Conservation (phyloP, 2,329 filamentous ascomycete genomes). For the Chalara sp. region DNA sequence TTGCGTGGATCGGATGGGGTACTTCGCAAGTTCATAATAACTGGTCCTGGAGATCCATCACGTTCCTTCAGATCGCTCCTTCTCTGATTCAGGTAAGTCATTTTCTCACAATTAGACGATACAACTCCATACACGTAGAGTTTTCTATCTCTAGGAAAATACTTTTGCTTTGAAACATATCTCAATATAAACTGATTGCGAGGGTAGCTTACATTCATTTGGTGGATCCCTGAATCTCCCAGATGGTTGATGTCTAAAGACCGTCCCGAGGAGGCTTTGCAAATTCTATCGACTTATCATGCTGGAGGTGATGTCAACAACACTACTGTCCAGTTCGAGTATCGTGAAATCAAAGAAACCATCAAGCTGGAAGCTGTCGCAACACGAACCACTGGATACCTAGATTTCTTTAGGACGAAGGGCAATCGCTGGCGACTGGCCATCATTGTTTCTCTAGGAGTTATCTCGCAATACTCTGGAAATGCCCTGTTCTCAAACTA, state of each 20-base stretch:
- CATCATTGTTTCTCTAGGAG: neutral
- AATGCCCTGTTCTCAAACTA: slow-evolving; percentile 27
- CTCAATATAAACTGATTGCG: no score
- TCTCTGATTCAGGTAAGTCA: neutral
- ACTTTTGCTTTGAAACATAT: no score
- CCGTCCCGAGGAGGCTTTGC: slow-evolving; percentile 42
- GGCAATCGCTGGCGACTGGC: neutral
- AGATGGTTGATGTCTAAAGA: slow-evolving; percentile 51
- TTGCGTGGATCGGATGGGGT: slow-evolving; percentile 55
- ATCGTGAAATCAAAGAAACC: slow-evolving; percentile 8
- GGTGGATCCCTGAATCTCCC: slow-evolving; percentile 46
- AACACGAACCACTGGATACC: neutral
- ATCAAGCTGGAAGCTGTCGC: neutral
- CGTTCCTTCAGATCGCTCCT: slow-evolving; percentile 54
- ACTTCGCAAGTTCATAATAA: slow-evolving; percentile 48
- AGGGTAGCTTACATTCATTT: neutral
- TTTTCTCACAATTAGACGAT: no score
- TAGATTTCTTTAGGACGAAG: neutral
- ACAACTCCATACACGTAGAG: no score
- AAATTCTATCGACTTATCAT: slow-evolving; percentile 46
- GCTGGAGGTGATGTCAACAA: slow-evolving; percentile 43
- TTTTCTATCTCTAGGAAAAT: no score
- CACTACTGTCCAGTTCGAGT: slow-evolving; percentile 40
- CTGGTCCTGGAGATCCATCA: slow-evolving; percentile 62
- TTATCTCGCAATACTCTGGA: slow-evolving; percentile 1